These are phyloP conservation scores for Erythrobasidium hasegawianum DNA, from an alignment of 1,284 basidiomycete genomes.

Conservation along the genomic window DNA sequence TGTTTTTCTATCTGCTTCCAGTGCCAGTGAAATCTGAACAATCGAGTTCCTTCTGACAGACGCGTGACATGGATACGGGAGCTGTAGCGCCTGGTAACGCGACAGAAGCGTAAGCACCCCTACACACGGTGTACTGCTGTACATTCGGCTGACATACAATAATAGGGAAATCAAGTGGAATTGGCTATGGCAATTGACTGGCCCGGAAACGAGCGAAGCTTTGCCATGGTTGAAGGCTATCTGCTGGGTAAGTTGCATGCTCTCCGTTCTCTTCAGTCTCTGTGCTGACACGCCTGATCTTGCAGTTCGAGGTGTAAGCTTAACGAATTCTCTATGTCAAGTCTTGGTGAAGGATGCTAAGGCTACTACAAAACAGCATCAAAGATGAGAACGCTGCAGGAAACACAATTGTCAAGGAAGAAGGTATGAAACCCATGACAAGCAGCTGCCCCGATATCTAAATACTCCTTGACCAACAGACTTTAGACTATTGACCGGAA, in stretches of 20 bases:
- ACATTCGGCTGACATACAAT: too few relatives aligned
- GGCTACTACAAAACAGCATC: conserved; percentile 5
- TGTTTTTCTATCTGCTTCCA: too few relatives aligned
- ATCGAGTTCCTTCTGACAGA: too few relatives aligned
- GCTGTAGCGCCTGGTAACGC: conserved; percentile 23
- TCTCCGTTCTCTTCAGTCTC: too few relatives aligned
- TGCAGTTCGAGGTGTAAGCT: conserved; percentile 35
- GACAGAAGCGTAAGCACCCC: conserved; percentile 29
- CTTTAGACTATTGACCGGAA: conserved; percentile 30
- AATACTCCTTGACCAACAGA: conserved; percentile 7
- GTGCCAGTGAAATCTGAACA: too few relatives aligned
- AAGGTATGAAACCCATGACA: conserved; percentile 9
- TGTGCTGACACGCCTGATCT: too few relatives aligned
- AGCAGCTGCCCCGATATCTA: not conserved
- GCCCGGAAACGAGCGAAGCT: conserved; percentile 29
- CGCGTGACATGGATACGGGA: conserved; percentile 19
- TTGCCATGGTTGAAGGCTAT: conserved; percentile 29
- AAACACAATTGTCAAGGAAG: conserved; percentile 25
- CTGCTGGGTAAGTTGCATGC: conserved; percentile 35
- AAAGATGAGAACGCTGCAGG: conserved; percentile 34
- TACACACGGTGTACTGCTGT: too few relatives aligned
- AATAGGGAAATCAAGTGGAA: conserved; percentile 35
- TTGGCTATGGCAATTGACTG: conserved; percentile 35
- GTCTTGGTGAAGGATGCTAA: too few relatives aligned
- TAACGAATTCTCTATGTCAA: not conserved